phyloP scores from a whole-genome alignment of 495 filamentous ascomycete species.

The Articulospora tetracladia region DNA sequence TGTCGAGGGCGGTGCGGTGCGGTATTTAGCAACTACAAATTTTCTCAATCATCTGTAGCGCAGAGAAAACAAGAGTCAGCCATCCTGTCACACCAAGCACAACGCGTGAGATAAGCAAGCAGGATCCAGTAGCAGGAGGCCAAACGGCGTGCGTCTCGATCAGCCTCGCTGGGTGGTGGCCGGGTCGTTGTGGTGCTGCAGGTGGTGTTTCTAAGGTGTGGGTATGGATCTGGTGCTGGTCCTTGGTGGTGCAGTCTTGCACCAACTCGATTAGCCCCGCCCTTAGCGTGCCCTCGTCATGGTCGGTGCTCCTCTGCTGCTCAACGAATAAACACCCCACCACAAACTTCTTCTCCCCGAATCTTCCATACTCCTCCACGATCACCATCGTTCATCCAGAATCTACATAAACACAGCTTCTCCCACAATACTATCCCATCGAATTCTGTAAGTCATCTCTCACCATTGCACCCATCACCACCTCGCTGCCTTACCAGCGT shows the following conservation, averaged over 20 bases:
- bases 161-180: neutral
- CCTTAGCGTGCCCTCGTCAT: conserved; percentile 7
- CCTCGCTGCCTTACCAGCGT: conserved; percentile 11
- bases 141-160: neutral
- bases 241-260: neutral
- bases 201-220: neutral
- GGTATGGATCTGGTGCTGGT: no score
- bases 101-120: neutral
- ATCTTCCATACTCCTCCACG: conserved; percentile 14
- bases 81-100: neutral
- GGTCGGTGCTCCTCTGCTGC: neutral
- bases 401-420: conserved; percentile 7
- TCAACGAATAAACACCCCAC: conserved; percentile 19
- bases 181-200: neutral
- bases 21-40: neutral
- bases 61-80: neutral
- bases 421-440: neutral
- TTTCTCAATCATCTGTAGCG: neutral
- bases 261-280: conserved; percentile 4
- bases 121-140: neutral
- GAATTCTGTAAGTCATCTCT: conserved; percentile 6
- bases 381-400: conserved; percentile 8
- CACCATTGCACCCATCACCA: neutral
- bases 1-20: neutral
- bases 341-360: conserved; percentile 18